Base-by-base conservation (phyloP, 116 monocot species). In the Dioscorea cayenensis region DNA sequence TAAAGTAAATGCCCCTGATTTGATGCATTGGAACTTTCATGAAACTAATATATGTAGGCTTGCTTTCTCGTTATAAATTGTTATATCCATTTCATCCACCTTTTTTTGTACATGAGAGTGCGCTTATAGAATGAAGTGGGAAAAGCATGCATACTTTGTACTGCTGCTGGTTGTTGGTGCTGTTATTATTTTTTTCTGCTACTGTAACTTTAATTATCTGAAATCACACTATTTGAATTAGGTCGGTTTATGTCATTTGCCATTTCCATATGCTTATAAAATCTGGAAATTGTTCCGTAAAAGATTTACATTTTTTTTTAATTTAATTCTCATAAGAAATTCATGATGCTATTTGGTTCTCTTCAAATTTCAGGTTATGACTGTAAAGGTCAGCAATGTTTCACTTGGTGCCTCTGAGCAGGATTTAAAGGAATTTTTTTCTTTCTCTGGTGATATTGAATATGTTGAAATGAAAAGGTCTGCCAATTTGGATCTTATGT, bases 311-410 rank as follows among this genome's bases (percentile, higher is more conserved):
- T 21, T 19, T 21, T 21, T 20, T 59, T 59, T 59, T 2, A 1
- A 3, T 21, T 59, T 59, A n/a, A 5, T 19, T 21, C 17, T 21
- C 21, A 32, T 32, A 59, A 19, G 6, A 59, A 59, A 16, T 59
- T 59, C 6, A 6, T 59, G n/a, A 59, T 59, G 21, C 3, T 59
- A 21, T 59, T 59, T 59, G 6, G 16, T 59, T 21, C 59, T 17
- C 10, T 62, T 5, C 6, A 5, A 20, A 27, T 70, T 68, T 52
- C 72, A 83, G 86, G 75, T 63, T 2, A 84, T 61, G 61, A 90
- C 87, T 28, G 90, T 90, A 20, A 90, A 87, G 66, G 84, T 90
- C 65, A 90, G 90, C 82, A 90, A 90, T 87, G 82, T 90, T 71
- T 90, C 90, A 12, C 79, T 80, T 28, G 64, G 83, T 67, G 90